Evolutionary conservation across 192 early-diverging fungal genomes (phyloP).

Genomic region (Chytriomyces sp.): DNA sequence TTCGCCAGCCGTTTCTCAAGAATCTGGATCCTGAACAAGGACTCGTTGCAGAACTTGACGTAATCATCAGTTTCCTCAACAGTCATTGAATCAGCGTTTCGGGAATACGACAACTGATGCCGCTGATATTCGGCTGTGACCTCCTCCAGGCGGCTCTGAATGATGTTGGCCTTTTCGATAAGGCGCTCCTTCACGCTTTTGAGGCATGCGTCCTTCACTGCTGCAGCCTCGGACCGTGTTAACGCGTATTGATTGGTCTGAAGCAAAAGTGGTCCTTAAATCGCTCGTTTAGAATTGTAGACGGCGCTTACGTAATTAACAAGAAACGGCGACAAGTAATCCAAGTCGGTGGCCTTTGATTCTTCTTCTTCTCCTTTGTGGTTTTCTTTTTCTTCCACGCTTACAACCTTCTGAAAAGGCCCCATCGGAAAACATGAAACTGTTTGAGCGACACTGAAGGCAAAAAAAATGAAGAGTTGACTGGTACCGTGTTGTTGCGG

Average conservation of each 20-base stretch:
- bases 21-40: slow-evolving; percentile 64
- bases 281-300: background rate
- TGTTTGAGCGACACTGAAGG: background rate
- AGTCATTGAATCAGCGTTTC: slow-evolving; percentile 64
- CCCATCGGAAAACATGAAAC: background rate
- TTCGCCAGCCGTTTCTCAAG: slow-evolving; percentile 66
- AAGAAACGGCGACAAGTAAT: slow-evolving; percentile 65
- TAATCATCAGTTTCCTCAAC: slow-evolving; percentile 67
- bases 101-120: slow-evolving; percentile 56
- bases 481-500: slow-evolving; percentile 56
- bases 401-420: slow-evolving; percentile 44
- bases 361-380: slow-evolving; percentile 63
- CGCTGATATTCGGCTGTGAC: slow-evolving; percentile 61
- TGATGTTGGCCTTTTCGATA: slow-evolving; percentile 65
- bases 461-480: background rate
- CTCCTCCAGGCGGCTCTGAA: slow-evolving; percentile 61
- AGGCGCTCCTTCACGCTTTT: slow-evolving; percentile 57
- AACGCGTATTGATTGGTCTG: slow-evolving; percentile 51
- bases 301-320: slow-evolving; percentile 57
- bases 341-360: slow-evolving; percentile 54
- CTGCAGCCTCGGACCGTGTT: slow-evolving; percentile 49
- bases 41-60: slow-evolving; percentile 62
- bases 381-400: slow-evolving; percentile 55
- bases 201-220: slow-evolving; percentile 59
- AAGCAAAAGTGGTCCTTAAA: background rate